phyloP scores from a whole-genome alignment of 2,329 filamentous ascomycete genomes.

The Penicillium sclerotiorum region DNA sequence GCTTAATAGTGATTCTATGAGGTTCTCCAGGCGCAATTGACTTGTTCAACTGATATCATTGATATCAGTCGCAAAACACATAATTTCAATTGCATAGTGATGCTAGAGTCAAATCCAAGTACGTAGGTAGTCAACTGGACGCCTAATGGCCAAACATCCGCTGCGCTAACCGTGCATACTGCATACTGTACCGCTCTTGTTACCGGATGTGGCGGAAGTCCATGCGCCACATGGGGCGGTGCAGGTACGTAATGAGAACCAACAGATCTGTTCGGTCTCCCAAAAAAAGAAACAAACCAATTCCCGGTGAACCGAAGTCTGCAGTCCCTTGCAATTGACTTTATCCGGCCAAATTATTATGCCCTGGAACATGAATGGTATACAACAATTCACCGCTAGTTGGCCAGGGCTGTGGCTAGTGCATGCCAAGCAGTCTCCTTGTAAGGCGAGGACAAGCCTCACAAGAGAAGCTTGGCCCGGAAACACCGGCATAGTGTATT shows the following conservation, averaged over 20 bases:
- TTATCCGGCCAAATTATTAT: not conserved
- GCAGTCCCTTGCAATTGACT: not conserved
- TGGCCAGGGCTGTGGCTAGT: no score
- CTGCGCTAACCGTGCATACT: no score
- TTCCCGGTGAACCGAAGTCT: not conserved
- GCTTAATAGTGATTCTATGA: no score
- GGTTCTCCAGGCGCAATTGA: no score
- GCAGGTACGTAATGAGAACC: constrained; percentile 13
- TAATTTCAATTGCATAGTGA: no score
- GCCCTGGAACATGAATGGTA: no score
- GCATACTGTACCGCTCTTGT: not conserved
- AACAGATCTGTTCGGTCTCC: not conserved
- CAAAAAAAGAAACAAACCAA: constrained; percentile 2
- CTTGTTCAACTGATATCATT: no score
- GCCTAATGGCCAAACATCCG: no score
- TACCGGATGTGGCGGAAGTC: constrained; percentile 7
- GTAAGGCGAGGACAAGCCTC: constrained; percentile 31
- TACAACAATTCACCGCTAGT: constrained; percentile 15
- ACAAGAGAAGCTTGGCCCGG: constrained; percentile 29
- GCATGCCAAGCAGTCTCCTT: constrained; percentile 21
- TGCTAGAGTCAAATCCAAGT: no score
- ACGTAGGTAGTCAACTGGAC: no score
- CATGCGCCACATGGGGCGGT: constrained; percentile 11
- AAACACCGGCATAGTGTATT: not conserved
- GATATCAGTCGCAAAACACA: no score